A percentile compares a stretch with the other conserved stretches of the same genome.
Evolutionary conservation across 441 rosid genomes (phyloP).

Genomic region (Metrosideros polymorpha): DNA sequence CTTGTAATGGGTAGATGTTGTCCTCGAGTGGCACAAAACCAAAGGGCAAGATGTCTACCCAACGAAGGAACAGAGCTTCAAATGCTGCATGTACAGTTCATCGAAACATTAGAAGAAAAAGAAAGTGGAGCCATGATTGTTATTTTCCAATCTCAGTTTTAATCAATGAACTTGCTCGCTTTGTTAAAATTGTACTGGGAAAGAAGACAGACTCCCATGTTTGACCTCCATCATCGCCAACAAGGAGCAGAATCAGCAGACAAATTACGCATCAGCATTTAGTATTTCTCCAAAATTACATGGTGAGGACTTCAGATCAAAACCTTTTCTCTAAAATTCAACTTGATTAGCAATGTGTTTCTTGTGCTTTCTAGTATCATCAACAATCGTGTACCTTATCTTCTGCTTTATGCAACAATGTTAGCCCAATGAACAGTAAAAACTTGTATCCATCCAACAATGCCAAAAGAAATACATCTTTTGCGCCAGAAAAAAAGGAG

Average conservation of each 20-base stretch:
- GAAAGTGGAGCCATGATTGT: not conserved
- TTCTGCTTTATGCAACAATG: not conserved
- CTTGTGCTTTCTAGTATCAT: not conserved
- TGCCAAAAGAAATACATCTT: not conserved
- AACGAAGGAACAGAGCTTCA: not conserved
- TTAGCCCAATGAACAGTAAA: not conserved
- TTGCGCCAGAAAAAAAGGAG: constrained; percentile 2
- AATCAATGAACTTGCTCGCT: not conserved
- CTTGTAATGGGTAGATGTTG: not conserved
- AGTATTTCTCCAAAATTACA: not conserved
- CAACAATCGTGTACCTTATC: not conserved
- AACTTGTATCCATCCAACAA: not conserved
- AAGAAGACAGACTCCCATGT: not conserved
- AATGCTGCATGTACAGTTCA: not conserved
- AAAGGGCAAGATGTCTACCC: not conserved
- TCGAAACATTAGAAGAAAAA: not conserved
- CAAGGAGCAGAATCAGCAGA: not conserved
- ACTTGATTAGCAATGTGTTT: not conserved
- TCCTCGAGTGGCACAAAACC: not conserved
- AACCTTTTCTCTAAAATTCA: not conserved
- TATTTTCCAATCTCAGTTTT: not conserved
- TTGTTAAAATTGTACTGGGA: not conserved
- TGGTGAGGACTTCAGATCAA: not conserved
- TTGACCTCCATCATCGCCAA: not conserved
- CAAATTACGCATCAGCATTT: not conserved